Percentiles rank a stretch among this genome's conserved stretches.
Evolutionary conservation across 208 protist genomes (phyloP).

Genomic region (Leishmania guyanensis): DNA sequence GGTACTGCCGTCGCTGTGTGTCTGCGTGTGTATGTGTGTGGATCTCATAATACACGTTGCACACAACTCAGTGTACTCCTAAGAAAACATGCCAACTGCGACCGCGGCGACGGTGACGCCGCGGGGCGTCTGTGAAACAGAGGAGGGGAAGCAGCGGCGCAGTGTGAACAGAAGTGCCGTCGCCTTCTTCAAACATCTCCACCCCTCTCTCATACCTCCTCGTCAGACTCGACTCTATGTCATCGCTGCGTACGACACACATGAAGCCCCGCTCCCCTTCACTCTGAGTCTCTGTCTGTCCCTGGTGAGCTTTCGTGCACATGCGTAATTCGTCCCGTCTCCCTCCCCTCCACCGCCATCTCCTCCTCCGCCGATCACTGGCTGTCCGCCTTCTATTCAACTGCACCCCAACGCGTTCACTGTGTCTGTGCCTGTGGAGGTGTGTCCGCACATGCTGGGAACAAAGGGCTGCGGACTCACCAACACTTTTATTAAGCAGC

Average conservation of each 20-base stretch:
- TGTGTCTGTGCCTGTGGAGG: not conserved
- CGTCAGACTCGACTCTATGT: not conserved
- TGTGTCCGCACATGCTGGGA: not conserved
- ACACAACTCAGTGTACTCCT: not conserved
- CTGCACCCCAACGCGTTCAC: not conserved
- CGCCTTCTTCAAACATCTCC: not conserved
- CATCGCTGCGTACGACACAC: not conserved
- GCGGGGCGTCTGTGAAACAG: not conserved
- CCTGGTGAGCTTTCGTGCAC: not conserved
- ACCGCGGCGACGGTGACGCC: not conserved
- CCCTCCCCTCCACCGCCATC: no score
- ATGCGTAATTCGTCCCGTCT: not conserved
- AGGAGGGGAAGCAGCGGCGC: not conserved
- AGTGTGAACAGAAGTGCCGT: no score
- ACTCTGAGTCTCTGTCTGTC: not conserved
- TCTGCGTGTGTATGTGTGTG: not conserved
- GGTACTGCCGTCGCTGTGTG: not conserved
- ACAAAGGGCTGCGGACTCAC: not conserved
- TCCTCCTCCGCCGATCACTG: not conserved
- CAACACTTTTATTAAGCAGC: not conserved
- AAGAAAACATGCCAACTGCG: not conserved
- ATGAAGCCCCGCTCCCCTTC: not conserved
- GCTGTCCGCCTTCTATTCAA: not conserved
- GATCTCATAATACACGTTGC: not conserved
- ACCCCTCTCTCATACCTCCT: no score